phyloP scores from a whole-genome alignment of 768 basidiomycete species.

The Leccinum broughii region DNA sequence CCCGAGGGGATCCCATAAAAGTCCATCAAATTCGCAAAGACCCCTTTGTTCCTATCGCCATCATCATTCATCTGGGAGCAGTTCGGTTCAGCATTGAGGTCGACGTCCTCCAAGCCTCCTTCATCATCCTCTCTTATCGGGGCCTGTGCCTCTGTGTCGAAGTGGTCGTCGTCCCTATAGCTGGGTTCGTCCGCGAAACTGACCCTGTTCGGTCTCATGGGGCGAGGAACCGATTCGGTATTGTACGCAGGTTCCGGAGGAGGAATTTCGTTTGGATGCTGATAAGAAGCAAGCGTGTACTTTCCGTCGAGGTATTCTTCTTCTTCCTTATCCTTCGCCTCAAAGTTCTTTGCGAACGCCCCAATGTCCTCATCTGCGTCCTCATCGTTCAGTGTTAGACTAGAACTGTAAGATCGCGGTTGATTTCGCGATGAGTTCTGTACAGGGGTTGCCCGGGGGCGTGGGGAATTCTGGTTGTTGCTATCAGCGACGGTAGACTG shows the following conservation, averaged over 20 bases:
- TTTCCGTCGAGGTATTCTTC: constrained; percentile 35
- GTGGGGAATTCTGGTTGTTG: constrained; percentile 1
- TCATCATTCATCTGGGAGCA: constrained; percentile 22
- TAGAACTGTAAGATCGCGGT: constrained; percentile 39
- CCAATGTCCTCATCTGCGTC: constrained; percentile 22
- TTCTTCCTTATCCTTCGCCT: constrained; percentile 12
- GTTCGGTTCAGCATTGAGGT: constrained; percentile 12
- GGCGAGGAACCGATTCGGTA: constrained; percentile 11
- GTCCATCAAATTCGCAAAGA: constrained; percentile 33
- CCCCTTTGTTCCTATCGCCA: constrained; percentile 28
- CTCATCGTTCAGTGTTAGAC: constrained; percentile 37
- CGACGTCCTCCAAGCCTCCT: constrained; percentile 21
- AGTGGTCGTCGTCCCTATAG: constrained; percentile 15
- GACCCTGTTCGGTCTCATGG: constrained; percentile 33
- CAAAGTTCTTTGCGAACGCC: constrained; percentile 17
- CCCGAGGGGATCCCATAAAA: constrained; percentile 29
- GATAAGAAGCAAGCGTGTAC: constrained; percentile 55
- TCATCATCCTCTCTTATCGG: constrained; percentile 7
- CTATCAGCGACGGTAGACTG: constrained; percentile 4
- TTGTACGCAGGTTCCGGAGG: constrained; percentile 49
- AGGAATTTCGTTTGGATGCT: constrained; percentile 61
- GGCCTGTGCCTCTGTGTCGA: constrained; percentile 29
- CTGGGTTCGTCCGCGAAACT: constrained; percentile 38
- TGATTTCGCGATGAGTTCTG: constrained; percentile 11
- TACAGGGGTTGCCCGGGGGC: constrained; percentile 19